These are phyloP conservation scores for Cladosporium sp. DNA, from an alignment of 2,329 filamentous ascomycete genomes.

Conservation along the genomic window DNA sequence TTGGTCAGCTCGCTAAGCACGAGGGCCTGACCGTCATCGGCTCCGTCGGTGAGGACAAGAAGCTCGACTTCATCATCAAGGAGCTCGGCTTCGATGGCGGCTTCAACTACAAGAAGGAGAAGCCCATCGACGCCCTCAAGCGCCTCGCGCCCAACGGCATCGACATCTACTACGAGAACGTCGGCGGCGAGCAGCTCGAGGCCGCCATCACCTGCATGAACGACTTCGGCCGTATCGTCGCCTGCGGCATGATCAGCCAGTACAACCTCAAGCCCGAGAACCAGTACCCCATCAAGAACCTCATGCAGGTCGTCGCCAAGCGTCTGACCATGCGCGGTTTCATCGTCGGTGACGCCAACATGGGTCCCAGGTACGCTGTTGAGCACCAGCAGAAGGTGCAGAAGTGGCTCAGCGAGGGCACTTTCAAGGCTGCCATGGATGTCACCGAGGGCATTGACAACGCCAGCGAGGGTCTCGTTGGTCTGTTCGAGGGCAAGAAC, in stretches of 20 bases:
- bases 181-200: conserved; percentile 71
- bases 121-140: conserved; percentile 65
- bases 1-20: conserved; percentile 80
- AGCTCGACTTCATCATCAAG: conserved; percentile 24
- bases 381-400: conserved; percentile 77
- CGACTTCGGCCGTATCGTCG: conserved; percentile 65
- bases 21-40: conserved; percentile 79
- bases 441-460: conserved; percentile 78
- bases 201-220: conserved; percentile 68
- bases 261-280: conserved; percentile 68
- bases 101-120: conserved; percentile 90
- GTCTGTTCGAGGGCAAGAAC: conserved; percentile 76
- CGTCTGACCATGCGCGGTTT: conserved; percentile 74
- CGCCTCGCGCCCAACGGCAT: conserved; percentile 75
- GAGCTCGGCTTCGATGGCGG: conserved; percentile 75
- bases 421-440: conserved; percentile 69
- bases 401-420: conserved; percentile 75
- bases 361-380: conserved; percentile 65
- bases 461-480: conserved; percentile 70
- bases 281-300: conserved; percentile 66
- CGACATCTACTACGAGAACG: conserved; percentile 83
- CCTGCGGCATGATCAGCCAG: conserved; percentile 68
- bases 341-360: conserved; percentile 66
- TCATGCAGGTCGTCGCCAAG: conserved; percentile 67
- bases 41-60: conserved; percentile 73